phyloP scores from a whole-genome alignment of 176 grass and related monocot species.

The Aegilops bicornis region DNA sequence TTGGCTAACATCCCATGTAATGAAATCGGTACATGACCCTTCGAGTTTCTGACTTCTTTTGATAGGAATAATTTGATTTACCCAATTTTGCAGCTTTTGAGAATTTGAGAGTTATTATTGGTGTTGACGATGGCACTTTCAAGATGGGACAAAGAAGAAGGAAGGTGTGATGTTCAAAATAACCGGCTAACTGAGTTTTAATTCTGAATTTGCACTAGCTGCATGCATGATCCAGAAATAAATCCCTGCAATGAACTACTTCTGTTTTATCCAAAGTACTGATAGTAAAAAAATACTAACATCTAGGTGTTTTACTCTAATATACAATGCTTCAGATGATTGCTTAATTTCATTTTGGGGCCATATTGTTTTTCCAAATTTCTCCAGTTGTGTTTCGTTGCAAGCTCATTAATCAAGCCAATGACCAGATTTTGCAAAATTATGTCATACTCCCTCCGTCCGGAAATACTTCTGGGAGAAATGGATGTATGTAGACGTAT shows the following conservation, averaged over 20 bases:
- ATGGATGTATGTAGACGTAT: too few species aligned
- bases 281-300: background rate
- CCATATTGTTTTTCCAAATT: background rate
- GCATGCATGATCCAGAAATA: conserved; percentile 14
- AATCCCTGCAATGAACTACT: background rate
- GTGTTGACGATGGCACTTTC: conserved; percentile 51
- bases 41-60: conserved; percentile 31
- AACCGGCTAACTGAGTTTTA: conserved; percentile 21
- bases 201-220: conserved; percentile 13
- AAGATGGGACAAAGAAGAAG: conserved; percentile 77
- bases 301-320: background rate
- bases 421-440: conserved; percentile 3
- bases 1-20: conserved; percentile 90
- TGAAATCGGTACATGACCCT: conserved; percentile 41
- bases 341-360: background rate
- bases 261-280: background rate
- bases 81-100: conserved; percentile 50
- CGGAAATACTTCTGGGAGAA: too few species aligned
- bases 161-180: conserved; percentile 50
- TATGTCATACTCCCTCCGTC: background rate
- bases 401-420: conserved; percentile 4
- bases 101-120: conserved; percentile 66
- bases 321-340: background rate
- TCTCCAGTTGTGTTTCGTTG: background rate
- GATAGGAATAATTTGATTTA: conserved; percentile 31